Evolutionary conservation across 768 basidiomycete genomes (phyloP).

Genomic region (Pisolithus albus): DNA sequence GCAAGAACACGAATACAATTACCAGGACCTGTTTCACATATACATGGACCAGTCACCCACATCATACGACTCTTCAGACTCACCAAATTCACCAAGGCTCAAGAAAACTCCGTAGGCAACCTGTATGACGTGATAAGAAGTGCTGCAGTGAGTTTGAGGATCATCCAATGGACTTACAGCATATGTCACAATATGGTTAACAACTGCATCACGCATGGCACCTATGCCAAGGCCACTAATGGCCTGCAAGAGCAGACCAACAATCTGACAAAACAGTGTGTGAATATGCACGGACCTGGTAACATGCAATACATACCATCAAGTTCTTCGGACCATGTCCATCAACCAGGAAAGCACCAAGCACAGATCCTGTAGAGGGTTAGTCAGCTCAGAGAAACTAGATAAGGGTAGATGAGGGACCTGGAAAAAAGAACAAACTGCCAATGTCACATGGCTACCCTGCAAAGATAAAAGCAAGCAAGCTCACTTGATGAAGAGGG

Average conservation of each 20-base stretch:
- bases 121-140: constrained; percentile 22
- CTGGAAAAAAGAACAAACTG: constrained; percentile 63
- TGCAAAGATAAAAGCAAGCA: constrained; percentile 17
- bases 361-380: constrained; percentile 41
- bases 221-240: constrained; percentile 86
- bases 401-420: constrained; percentile 13
- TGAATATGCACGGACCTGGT: neutral
- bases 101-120: constrained; percentile 90
- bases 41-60: no score
- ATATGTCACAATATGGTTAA: constrained; percentile 60
- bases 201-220: constrained; percentile 62
- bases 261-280: constrained; percentile 39
- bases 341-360: constrained; percentile 73
- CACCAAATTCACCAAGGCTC: constrained; percentile 80
- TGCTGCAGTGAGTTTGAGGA: neutral
- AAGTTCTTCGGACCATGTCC: constrained; percentile 64
- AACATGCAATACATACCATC: constrained; percentile 42
- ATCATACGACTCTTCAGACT: constrained; percentile 25
- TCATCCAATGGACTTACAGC: constrained; percentile 41
- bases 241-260: constrained; percentile 60
- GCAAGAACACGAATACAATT: no score
- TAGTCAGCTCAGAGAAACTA: constrained; percentile 7
- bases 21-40: no score
- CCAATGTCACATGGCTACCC: constrained; percentile 26
- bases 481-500: constrained; percentile 71